Percentiles rank a stretch among this genome's conserved stretches.
Conservation (phyloP, 805 yeast species). For the Hemisphaericaspora nanyangensis region DNA sequence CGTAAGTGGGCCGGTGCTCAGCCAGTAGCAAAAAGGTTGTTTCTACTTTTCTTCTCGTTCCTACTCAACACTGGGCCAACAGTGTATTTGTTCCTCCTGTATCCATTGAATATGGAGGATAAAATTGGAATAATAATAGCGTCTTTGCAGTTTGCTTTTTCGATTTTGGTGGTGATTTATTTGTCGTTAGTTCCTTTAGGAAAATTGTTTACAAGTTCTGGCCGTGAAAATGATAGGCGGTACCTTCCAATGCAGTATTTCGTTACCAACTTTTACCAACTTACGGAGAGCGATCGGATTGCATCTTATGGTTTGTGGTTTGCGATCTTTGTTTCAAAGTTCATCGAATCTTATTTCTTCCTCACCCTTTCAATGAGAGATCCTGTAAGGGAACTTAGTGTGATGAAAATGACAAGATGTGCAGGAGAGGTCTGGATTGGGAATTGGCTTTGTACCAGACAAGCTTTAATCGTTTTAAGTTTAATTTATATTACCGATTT, state of each 20-base stretch:
- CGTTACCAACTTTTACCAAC: constrained; percentile 53
- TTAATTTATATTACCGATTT: constrained; percentile 60
- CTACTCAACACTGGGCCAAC: constrained; percentile 48
- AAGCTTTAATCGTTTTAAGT: constrained; percentile 52
- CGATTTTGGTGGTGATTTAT: constrained; percentile 51
- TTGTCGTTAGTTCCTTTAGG: constrained; percentile 63
- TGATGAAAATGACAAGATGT: constrained; percentile 54
- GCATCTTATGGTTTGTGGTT: constrained; percentile 71
- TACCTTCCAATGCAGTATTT: constrained; percentile 53
- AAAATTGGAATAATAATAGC: constrained; percentile 43
- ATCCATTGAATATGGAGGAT: constrained; percentile 29
- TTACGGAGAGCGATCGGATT: constrained; percentile 50
- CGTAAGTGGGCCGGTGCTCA: constrained; percentile 71
- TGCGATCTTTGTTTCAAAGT: constrained; percentile 63
- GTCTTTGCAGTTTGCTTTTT: constrained; percentile 52
- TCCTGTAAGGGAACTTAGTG: constrained; percentile 65
- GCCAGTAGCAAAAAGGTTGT: constrained; percentile 48
- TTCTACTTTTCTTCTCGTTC: constrained; percentile 40
- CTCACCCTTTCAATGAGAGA: constrained; percentile 68
- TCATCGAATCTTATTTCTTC: constrained; percentile 75
- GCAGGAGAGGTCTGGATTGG: constrained; percentile 60
- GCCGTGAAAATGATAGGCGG: constrained; percentile 29
- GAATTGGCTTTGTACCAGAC: constrained; percentile 45
- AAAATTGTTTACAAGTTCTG: constrained; percentile 40
- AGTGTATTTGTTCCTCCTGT: constrained; percentile 46